A percentile compares a stretch with the other conserved stretches of the same genome.
These are phyloP conservation scores for Aureobasidium melanogenum DNA, from an alignment of 2,329 filamentous ascomycete species.

Conservation along the genomic window DNA sequence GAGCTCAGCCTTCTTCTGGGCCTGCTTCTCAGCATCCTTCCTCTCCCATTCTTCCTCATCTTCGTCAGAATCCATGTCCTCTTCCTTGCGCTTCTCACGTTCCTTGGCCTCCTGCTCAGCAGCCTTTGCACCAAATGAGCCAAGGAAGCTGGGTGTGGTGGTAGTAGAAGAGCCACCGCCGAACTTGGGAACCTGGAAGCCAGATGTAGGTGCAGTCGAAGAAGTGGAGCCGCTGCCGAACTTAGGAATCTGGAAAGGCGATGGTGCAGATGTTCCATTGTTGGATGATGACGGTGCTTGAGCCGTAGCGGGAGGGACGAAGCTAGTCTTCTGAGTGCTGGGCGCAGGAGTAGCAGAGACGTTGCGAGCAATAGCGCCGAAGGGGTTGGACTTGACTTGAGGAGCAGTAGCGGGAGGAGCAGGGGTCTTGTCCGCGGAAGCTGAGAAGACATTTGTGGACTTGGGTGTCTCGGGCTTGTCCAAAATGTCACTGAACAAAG, in stretches of 20 bases:
- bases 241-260: not conserved
- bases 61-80: slow-evolving; percentile 44
- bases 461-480: slow-evolving; percentile 1
- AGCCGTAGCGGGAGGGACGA: not conserved
- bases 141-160: slow-evolving; percentile 30
- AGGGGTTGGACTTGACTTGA: slow-evolving; percentile 13
- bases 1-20: slow-evolving; percentile 35
- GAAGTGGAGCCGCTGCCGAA: not conserved
- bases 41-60: slow-evolving; percentile 43
- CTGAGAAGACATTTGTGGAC: not conserved
- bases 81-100: slow-evolving; percentile 40
- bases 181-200: slow-evolving; percentile 24
- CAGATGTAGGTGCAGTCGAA: slow-evolving; percentile 1
- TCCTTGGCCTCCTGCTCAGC: slow-evolving; percentile 34
- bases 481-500: slow-evolving; percentile 14
- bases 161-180: not conserved
- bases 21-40: slow-evolving; percentile 37
- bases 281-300: not conserved
- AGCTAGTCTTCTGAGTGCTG: not conserved
- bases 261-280: not conserved
- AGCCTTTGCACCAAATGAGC: slow-evolving; percentile 32
- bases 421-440: not conserved
- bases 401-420: slow-evolving; percentile 6
- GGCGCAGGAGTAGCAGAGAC: slow-evolving; percentile 1
- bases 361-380: slow-evolving; percentile 10